These are phyloP conservation scores for Urostyla sp. DNA, from an alignment of 73 alveolate species.

Conservation along the genomic window DNA sequence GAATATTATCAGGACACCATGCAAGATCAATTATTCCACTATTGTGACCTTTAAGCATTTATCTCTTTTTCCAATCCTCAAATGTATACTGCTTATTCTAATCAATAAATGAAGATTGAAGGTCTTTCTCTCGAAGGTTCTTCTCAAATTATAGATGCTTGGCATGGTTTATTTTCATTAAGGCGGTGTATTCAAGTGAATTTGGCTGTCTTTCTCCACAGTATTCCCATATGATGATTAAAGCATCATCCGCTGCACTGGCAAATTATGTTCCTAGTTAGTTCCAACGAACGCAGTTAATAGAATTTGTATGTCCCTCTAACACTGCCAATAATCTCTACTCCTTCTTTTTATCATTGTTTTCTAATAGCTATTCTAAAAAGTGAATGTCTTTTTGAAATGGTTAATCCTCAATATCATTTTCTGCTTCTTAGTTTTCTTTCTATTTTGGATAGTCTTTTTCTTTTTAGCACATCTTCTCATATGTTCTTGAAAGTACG, in stretches of 20 bases:
- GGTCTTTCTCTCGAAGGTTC: too few species aligned
- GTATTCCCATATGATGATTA: constrained; percentile 60
- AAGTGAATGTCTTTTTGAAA: too few species aligned
- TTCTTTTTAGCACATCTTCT: constrained; percentile 8
- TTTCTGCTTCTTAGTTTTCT: too few species aligned
- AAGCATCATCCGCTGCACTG: constrained; percentile 70
- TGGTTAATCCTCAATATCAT: not conserved
- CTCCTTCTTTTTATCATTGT: too few species aligned
- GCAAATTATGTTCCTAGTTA: constrained; percentile 68
- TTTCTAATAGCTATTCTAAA: too few species aligned
- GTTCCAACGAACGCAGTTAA: constrained; percentile 77
- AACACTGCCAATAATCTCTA: constrained; percentile 46
- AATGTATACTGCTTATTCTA: constrained; percentile 12
- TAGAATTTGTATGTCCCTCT: constrained; percentile 51
- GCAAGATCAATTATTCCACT: constrained; percentile 46
- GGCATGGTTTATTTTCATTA: too few species aligned
- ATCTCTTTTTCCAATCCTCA: constrained; percentile 35
- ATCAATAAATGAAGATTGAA: too few species aligned
- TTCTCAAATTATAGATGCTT: not conserved
- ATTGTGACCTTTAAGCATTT: constrained; percentile 27
- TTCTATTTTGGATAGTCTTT: too few species aligned
- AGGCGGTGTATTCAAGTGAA: too few species aligned
- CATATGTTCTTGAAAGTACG: constrained; percentile 41
- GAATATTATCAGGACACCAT: constrained; percentile 75
- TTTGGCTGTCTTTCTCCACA: constrained; percentile 23